Conservation (phyloP, 495 filamentous ascomycete species). For the Hamigera avellanea region DNA sequence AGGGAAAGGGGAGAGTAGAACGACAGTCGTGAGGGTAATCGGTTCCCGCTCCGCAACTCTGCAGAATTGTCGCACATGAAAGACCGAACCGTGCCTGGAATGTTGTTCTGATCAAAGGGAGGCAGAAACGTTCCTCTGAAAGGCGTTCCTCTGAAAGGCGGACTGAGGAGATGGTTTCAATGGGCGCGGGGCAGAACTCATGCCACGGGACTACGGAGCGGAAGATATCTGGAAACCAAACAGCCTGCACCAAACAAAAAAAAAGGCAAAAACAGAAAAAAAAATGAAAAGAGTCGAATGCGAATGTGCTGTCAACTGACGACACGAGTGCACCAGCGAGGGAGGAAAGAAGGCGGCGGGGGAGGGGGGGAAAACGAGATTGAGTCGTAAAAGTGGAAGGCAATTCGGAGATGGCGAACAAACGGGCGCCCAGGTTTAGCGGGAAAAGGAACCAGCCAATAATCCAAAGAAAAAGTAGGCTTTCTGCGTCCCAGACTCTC, state of each 20-base stretch:
- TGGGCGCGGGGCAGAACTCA: conserved; percentile 1
- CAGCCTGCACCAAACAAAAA: background rate
- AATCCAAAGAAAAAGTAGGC: too few relatives aligned
- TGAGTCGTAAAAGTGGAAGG: too few relatives aligned
- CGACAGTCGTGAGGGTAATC: background rate
- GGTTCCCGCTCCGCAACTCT: background rate
- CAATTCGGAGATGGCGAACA: too few relatives aligned
- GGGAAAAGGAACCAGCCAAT: background rate
- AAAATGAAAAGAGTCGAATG: background rate
- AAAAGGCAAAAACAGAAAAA: background rate
- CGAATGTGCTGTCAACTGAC: too few relatives aligned
- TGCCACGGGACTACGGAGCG: background rate
- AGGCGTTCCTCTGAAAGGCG: background rate
- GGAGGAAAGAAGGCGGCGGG: too few relatives aligned
- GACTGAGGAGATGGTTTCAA: background rate
- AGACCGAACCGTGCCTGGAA: background rate
- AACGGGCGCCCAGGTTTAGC: background rate
- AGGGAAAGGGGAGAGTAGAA: background rate
- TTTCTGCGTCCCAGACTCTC: too few relatives aligned
- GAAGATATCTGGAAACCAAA: background rate
- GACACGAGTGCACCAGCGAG: too few relatives aligned
- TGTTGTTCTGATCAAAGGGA: background rate
- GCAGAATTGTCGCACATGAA: background rate
- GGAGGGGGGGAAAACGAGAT: too few relatives aligned
- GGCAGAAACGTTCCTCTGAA: background rate